These are phyloP conservation scores for Plectosphaerella cucumerina DNA, from an alignment of 2,329 filamentous ascomycete species.

Conservation along the genomic window DNA sequence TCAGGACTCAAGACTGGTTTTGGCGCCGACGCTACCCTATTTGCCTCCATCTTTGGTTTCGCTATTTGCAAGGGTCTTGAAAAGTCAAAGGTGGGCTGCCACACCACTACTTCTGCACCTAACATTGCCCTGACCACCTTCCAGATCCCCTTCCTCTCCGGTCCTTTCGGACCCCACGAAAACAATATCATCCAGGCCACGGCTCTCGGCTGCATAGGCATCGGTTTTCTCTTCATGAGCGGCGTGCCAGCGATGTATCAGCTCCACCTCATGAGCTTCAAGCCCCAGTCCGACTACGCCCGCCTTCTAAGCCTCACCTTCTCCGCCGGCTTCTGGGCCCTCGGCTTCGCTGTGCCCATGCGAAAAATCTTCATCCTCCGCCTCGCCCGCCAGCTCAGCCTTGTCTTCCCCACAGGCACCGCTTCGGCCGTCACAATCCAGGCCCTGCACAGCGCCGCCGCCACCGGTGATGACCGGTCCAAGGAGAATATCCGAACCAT, in stretches of 20 bases:
- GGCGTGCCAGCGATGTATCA: conserved; percentile 12
- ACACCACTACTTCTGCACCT: not conserved
- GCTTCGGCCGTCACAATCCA: not conserved
- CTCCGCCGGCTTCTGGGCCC: conserved; percentile 1
- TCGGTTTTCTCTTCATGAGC: conserved; percentile 8
- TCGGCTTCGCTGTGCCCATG: not conserved
- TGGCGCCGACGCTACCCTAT: not conserved
- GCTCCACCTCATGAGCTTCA: not conserved
- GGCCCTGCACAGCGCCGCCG: not conserved
- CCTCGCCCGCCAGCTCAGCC: not conserved
- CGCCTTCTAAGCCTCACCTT: conserved; percentile 1
- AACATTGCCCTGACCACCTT: not conserved
- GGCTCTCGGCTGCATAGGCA: conserved; percentile 3
- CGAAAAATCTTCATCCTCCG: not conserved
- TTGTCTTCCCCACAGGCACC: not conserved
- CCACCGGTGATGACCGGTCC: not conserved
- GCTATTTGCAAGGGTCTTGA: not conserved
- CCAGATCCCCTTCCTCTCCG: not conserved
- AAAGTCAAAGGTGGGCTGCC: not conserved
- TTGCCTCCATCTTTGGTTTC: not conserved
- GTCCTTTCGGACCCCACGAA: conserved; percentile 8
- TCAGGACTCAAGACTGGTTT: not conserved
- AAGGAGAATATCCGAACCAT: not conserved
- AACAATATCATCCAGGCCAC: conserved; percentile 10
- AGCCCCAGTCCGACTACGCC: not conserved